Evolutionary conservation across 1,284 basidiomycete species (phyloP), one percentile per base, ranked within the genome.

Genomic region (Heterobasidion occidentale): DNA sequence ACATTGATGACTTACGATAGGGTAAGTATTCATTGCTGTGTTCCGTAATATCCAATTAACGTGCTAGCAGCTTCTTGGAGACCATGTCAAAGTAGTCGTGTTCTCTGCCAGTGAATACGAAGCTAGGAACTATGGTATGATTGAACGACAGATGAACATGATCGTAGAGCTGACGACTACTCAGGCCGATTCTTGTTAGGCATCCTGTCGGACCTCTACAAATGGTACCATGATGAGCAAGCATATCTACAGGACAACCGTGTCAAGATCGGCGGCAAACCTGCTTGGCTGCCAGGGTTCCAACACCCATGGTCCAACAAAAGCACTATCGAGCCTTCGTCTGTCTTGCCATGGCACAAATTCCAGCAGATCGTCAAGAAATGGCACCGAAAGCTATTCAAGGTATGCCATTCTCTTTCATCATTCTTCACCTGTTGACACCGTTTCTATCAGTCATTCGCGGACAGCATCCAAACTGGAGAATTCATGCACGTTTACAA

Each of bases 401-500:
- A 79, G 70, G 88, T 86, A 65, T 52, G 74, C 27, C 5, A 27
- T 54, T 27, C 2, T 44, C 34, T 59, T 38, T 46, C 36, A 14
- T 57, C 20, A 49, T 53, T 12, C 45, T 50, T 35, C 36, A n/a
- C 15, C 36, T 44, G 8, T 53, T 59, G 52, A 58, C 14, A 47
- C 17, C 52, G 15, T 44, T 12, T 57, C 27, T 14, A 12, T 58
- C 60, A 89, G 85, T 79, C 76, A 60, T 78, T 89, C 60, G 72
- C 75, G 33, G 83, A 81, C 48, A 85, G 81, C 63, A 81, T 88
- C 52, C 77, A 83, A 67, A 82, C 82, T 1, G 86, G 86, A 62
- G 93, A 94, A 65, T 97, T 94, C 69, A 94, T 96, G 89, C 92
- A 93, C 65, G 89, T 96, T 56, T 94, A 94, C 70, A 98, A 98